Conservation (phyloP, 78 protist genomes). For the Cyanophora paradoxa region DNA sequence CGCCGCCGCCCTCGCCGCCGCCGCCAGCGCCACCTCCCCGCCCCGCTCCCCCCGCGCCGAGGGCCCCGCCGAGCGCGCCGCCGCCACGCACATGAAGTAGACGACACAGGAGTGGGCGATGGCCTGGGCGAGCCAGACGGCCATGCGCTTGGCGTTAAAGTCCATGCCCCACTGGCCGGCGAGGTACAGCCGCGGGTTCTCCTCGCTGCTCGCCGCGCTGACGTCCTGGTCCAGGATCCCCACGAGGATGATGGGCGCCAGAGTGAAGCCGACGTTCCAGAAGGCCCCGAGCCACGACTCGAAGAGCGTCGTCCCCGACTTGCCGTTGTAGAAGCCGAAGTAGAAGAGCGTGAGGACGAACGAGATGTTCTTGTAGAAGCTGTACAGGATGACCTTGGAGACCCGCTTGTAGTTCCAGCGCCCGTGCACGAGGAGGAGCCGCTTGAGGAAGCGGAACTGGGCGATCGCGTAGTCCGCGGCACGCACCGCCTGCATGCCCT, state of each 20-base stretch:
- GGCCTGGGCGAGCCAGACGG: too few species aligned
- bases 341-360: conserved; percentile 26
- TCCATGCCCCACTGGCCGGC: too few species aligned
- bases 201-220: too few species aligned
- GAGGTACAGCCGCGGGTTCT: not conserved
- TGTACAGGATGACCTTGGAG: conserved; percentile 56
- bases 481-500: too few species aligned
- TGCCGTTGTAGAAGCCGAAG: conserved; percentile 22
- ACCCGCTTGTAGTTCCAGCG: conserved; percentile 77
- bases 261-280: conserved; percentile 36
- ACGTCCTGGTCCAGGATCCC: conserved; percentile 57
- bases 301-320: conserved; percentile 54
- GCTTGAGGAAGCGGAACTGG: conserved; percentile 55
- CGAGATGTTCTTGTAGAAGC: conserved; percentile 49
- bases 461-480: conserved; percentile 58
- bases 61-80: too few species aligned
- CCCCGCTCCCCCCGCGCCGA: too few species aligned
- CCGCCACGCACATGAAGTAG: too few species aligned
- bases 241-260: conserved; percentile 49
- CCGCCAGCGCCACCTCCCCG: too few species aligned
- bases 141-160: too few species aligned
- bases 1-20: too few species aligned
- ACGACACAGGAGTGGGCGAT: too few species aligned
- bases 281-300: not conserved
- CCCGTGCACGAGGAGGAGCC: conserved; percentile 78